Base-by-base conservation (phyloP, 495 filamentous ascomycete species). In the Aspergillus olivimuriae region DNA sequence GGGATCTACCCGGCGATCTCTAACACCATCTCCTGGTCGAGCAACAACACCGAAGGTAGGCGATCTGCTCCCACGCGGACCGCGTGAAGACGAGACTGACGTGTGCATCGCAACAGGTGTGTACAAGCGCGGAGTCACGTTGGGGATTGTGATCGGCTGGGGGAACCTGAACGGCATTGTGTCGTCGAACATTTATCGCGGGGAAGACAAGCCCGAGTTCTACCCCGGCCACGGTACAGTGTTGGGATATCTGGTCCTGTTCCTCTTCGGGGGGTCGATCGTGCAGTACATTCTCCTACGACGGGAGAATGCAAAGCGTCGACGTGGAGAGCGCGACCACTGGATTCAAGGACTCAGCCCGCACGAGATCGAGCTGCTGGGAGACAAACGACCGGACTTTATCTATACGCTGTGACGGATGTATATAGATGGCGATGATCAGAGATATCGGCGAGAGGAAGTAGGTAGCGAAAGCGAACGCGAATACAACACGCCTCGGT, bases 1-100 rank as follows among this genome's bases (percentile, higher is more conserved):
- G 91, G 91, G 0, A 95, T 96, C 52, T 97, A 95, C 54, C 91
- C 91, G 0, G 84, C 78, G 60, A 87, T 95, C 49, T 63, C 91
- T n/a, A 94, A 95, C 57, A 94, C 89, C 0, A 87, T 97, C 46
- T 79, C 81, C 18, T 97, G 91, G 91, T 64, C 82, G 14, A 78
- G 79, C 35, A 97, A 97, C 65, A 97, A 97, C 50, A 78, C 78
- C 18, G 91, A 95, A 64, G 91, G 68, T 68, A 41, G 34, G 20
- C n/a, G 35, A 23, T 17, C n/a, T 18, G 17, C n/a, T n/a, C n/a
- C n/a, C n/a, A n/a, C 16, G 6, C 11, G 19, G 20, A 9, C 17
- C 4, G 7, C 4, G 15, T 10, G 8, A 7, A 7, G 18, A 15
- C 2, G 24, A 26, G 19, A 28, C 40, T 47, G 9, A 34, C 14